These are phyloP conservation scores for Saposhnikovia divaricata DNA, from an alignment of 129 eudicot species.

Conservation along the genomic window DNA sequence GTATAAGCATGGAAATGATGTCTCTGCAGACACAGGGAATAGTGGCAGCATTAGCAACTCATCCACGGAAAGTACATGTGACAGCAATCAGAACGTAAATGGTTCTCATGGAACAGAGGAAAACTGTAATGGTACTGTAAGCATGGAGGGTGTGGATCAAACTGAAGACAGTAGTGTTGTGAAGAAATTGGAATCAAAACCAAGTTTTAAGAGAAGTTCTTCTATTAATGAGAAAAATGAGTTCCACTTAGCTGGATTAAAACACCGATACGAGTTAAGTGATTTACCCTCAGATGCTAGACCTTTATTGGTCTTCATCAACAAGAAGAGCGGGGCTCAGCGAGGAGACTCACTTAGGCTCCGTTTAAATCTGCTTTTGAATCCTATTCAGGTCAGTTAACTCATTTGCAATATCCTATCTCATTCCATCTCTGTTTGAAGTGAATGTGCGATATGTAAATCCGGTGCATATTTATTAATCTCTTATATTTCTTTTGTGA, in stretches of 20 bases:
- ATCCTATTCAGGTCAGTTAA: constrained; percentile 88
- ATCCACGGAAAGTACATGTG: constrained; percentile 43
- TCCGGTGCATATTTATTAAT: background rate
- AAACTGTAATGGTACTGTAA: constrained; percentile 31
- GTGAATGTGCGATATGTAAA: background rate
- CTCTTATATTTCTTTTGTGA: no score
- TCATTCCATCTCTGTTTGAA: background rate
- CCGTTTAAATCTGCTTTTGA: constrained; percentile 80
- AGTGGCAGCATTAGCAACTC: constrained; percentile 35
- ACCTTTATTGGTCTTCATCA: constrained; percentile 82
- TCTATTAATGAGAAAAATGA: constrained; percentile 66
- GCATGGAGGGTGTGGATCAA: constrained; percentile 35
- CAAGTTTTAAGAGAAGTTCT: constrained; percentile 55
- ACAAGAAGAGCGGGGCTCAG: constrained; percentile 97
- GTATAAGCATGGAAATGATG: constrained; percentile 45
- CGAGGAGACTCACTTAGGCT: constrained; percentile 84
- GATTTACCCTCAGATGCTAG: constrained; percentile 94
- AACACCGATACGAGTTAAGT: constrained; percentile 64
- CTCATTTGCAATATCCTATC: background rate
- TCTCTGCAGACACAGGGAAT: constrained; percentile 41
- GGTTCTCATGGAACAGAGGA: constrained; percentile 39
- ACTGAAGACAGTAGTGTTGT: constrained; percentile 31
- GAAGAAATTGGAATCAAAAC: constrained; percentile 37
- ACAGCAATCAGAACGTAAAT: constrained; percentile 30
- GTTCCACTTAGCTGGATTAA: constrained; percentile 40